Evolutionary conservation across 306 rosid genomes (phyloP), one percentile per base, ranked within the genome.

Genomic region (Casuarina glauca): DNA sequence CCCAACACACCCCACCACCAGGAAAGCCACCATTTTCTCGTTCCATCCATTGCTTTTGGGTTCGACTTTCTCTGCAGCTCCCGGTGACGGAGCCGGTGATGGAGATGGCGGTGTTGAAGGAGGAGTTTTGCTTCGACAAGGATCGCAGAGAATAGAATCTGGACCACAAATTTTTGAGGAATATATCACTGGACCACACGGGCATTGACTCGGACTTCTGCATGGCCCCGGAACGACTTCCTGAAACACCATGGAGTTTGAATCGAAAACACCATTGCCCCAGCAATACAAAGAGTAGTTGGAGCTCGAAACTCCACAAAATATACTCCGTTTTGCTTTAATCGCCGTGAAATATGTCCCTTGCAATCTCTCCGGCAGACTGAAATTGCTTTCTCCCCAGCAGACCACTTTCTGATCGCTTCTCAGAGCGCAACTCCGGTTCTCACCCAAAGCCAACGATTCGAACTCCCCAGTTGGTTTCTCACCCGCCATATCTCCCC

Each of bases 1-100:
- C 13, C 98, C 98, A 20, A 92, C 92, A 43, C 95, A 91, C 3
- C 98, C 98, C 36, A 95, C 85, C 51, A 88, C 93, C 3, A 95
- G 75, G 76, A 88, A 87, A 48, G 91, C 92, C 78, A 95, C 91
- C 92, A 84, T 89, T 81, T 67, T 80, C 9, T 79, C 74, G 74
- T 81, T 88, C 97, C 92, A 89, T 43, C 72, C 76, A 71, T 64
- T 75, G 20, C 74, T n/a, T 15, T 32, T 64, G 51, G 35, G 0
- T 7, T 3, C 41, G 15, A 26, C 39, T 26, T 3, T 26, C 32
- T 26, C 32, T 26, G 32, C 32, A 1, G 32, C 0, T 26, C 32
- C 32, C 32, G 32, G 32, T 26, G 32, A 26, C 32, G 32, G 10
- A 20, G 32, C 41, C 7, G 74, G 60, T 10, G 36, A 41, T 2